Evolutionary conservation across 1,284 basidiomycete genomes (phyloP), one percentile per base, ranked within the genome.

Genomic region (Cystobasidium pallidum): DNA sequence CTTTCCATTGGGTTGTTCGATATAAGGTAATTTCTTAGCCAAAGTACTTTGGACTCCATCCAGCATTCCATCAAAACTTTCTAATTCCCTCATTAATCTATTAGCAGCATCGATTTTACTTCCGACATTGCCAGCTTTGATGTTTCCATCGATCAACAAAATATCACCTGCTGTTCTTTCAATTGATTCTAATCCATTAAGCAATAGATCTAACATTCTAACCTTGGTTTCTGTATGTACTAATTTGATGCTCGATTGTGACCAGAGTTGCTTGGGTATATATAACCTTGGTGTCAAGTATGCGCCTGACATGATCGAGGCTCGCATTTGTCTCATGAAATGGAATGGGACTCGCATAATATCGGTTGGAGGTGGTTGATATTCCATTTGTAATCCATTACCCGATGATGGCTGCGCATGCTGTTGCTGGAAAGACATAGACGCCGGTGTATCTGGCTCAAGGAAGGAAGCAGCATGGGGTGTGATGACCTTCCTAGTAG

Each of bases 281-380:
- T 94, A 94, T 73, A 99, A 83, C 51, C 88, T 86, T 30, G 88
- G 88, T 0, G 92, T 95, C 70, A 98, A 83, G 80, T 95, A 96
- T 15, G 90, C 91, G 13, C 94, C 94, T 1, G 61, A 36, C n/a
- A 87, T 87, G 32, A 86, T 86, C 17, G 92, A 93, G 51, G 84
- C 85, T 71, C 88, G 85, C 26, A 96, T 82, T 36, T 92, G 85
- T 65, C 85, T 85, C 88, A 97, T 90, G 83, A 97, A 86, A 59
- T 72, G 41, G 63, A 55, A 64, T 1, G 71, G 72, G 26, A 28
- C 24, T 13, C 90, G 85, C 62, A 91, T 81, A n/a, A 88, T 83
- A 76, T 92, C 89, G 4, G 82, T 81, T 0, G 92, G 92, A 19
- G 89, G 85, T 34, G 83, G 80, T 1, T 86, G 86, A 66, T 21